Base-by-base conservation (phyloP, 768 basidiomycete species). In the Psilocybe subaeruginosa region DNA sequence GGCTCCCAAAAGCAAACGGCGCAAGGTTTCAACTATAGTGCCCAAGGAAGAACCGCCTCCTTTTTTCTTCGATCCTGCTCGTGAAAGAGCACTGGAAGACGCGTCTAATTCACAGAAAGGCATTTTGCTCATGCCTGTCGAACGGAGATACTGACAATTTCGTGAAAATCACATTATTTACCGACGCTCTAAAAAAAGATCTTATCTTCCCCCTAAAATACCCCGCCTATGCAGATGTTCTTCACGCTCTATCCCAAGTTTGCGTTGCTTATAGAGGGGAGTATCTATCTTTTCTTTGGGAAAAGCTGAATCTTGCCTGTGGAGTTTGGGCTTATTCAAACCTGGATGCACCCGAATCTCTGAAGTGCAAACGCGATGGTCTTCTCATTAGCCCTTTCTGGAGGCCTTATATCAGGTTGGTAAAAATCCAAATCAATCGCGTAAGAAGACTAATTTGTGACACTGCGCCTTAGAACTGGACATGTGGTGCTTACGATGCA, bases 321-420 rank as follows among this genome's bases (percentile, higher is more conserved):
- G 12, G 16, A 23, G 27, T n/a, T 17, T 11, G 27, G 49, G 27
- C 8, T n/a, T 30, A 14, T 33, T 47, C 4, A 49, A 48, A n/a
- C 23, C 2, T 23, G 23, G 23, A 23, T 23, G 39, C 63, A 55
- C 63, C 56, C 11, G 59, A 60, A 19, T 54, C 60, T 8, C 55
- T 69, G 19, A 48, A 43, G 11, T 56, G 64, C 17, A 65, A 65
- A 54, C 50, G 59, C 33, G 52, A 67, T 11, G 68, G 66, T 5
- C 54, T 68, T n/a, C 52, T 45, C 29, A 37, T 41, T 3, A 63
- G 54, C 43, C 61, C 59, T n/a, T 54, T 52, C 11, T 33, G 66
- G 17, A 59, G 58, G 37, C 49, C 57, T 17, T 50, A 55, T 45
- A 54, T 66, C 29, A 54, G 59, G 68, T 65, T 27, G 46, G 61